phyloP scores from a whole-genome alignment of 1,139 yeast genomes.

The Torulaspora pretoriensis region DNA sequence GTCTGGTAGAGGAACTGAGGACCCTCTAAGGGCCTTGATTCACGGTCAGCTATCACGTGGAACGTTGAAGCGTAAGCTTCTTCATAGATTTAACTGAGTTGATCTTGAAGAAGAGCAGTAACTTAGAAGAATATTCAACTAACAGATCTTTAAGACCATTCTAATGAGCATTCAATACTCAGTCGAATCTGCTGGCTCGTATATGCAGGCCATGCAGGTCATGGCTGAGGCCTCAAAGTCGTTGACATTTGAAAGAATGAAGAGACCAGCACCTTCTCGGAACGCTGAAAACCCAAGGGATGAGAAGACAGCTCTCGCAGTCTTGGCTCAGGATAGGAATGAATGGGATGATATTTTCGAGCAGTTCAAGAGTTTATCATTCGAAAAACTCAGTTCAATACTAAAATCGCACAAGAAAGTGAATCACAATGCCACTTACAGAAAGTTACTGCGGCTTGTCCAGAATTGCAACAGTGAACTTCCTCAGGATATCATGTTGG shows the following conservation, averaged over 20 bases:
- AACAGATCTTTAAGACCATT: neutral
- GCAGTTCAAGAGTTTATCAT: slow-evolving; percentile 38
- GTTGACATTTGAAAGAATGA: slow-evolving; percentile 33
- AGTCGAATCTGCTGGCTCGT: slow-evolving; percentile 66
- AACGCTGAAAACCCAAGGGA: slow-evolving; percentile 23
- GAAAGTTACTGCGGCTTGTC: slow-evolving; percentile 34
- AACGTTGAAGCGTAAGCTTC: too few relatives aligned
- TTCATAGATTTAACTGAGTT: too few relatives aligned
- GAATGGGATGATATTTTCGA: slow-evolving; percentile 40
- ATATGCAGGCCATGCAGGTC: slow-evolving; percentile 72
- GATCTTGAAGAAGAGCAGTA: too few relatives aligned
- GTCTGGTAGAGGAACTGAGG: too few relatives aligned
- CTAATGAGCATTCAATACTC: slow-evolving; percentile 41
- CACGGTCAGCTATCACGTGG: too few relatives aligned
- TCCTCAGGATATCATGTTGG: slow-evolving; percentile 31
- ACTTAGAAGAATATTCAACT: too few relatives aligned
- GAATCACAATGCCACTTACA: slow-evolving; percentile 35
- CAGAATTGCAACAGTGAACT: slow-evolving; percentile 20
- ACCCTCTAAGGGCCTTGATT: too few relatives aligned
- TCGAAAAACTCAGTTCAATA: slow-evolving; percentile 31
- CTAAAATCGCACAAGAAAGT: slow-evolving; percentile 36
- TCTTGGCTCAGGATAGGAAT: slow-evolving; percentile 34
- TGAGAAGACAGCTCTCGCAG: slow-evolving; percentile 24
- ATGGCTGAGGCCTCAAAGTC: slow-evolving; percentile 48
- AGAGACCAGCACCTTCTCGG: slow-evolving; percentile 27